phyloP scores from a whole-genome alignment of 2,329 filamentous ascomycete species.

The Knufia fluminis region DNA sequence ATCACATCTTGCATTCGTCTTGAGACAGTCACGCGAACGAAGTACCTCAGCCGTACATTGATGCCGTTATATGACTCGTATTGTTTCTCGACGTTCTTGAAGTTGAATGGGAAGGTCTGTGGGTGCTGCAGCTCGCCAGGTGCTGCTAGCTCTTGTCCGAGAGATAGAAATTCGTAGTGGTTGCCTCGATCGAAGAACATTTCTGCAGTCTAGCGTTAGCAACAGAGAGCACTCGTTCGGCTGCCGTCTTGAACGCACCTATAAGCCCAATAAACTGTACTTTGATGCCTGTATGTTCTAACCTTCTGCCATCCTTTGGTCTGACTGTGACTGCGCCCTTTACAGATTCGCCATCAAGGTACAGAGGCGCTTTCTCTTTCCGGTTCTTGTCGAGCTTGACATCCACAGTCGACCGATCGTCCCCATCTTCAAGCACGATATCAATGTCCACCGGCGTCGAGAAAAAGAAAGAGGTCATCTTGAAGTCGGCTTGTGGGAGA shows the following conservation, averaged over 20 bases:
- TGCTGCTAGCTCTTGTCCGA: slow-evolving; percentile 92
- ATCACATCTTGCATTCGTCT: slow-evolving; percentile 96
- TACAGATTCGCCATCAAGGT: slow-evolving; percentile 96
- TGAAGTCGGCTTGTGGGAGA: no score
- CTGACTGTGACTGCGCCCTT: slow-evolving; percentile 91
- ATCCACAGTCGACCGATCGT: slow-evolving; percentile 90
- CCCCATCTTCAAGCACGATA: slow-evolving; percentile 89
- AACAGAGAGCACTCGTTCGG: background rate
- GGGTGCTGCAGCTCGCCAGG: slow-evolving; percentile 97
- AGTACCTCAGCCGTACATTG: slow-evolving; percentile 98
- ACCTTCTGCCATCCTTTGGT: slow-evolving; percentile 93
- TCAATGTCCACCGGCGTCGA: slow-evolving; percentile 98
- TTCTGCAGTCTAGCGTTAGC: slow-evolving; percentile 46
- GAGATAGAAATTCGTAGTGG: slow-evolving; percentile 96
- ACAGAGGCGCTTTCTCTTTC: slow-evolving; percentile 90
- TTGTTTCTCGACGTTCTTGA: slow-evolving; percentile 99
- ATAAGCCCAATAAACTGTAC: slow-evolving; percentile 99
- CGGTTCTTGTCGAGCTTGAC: slow-evolving; percentile 98
- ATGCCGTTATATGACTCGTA: slow-evolving; percentile 99
- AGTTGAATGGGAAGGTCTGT: slow-evolving; percentile 98
- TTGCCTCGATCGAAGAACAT: slow-evolving; percentile 99
- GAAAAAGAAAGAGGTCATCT: slow-evolving; percentile 98
- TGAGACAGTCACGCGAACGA: slow-evolving; percentile 91
- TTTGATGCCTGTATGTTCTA: slow-evolving; percentile 98
- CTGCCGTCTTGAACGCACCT: slow-evolving; percentile 45